Evolutionary conservation across 2,329 filamentous ascomycete species (phyloP), one percentile per base, ranked within the genome.

Genomic region (Phaeomoniella chlamydospora): DNA sequence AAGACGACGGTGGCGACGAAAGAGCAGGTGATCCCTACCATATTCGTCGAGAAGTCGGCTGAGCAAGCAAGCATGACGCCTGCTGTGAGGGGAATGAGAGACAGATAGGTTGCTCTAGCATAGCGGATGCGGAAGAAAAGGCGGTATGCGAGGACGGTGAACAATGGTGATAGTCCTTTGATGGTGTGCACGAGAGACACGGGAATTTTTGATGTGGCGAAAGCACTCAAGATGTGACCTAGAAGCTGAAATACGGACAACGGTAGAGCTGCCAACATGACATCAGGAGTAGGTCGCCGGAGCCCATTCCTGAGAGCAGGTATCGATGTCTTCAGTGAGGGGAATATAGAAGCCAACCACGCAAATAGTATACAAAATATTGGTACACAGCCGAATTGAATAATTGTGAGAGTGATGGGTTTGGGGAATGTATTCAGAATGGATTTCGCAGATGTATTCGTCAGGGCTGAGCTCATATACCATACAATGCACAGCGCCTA

Each of bases 101-200:
- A 93, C 35, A 87, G 61, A 55, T 94, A 98, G 2, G 88, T 96
- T 4, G 86, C 76, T 19, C 68, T 68, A 1, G 86, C 85, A 56
- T 98, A 96, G 45, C 74, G 77, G 41, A 96, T 92, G 48, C 85
- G 72, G 61, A 88, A 93, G 52, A 94, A 69, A 45, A 93, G 59
- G 37, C 90, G 78, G 55, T 98, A 98, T 36, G 90, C 90, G 37
- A 93, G 58, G 30, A 98, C 90, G 0, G 90, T 98, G 56, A 98
- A 92, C 5, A 98, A 67, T 3, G 90, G 90, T 2, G 88, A 96
- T 16, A 98, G 74, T 5, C 90, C 90, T 62, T 98, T 98, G 61
- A 98, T 96, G 1, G 90, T 98, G 59, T 98, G 90, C 3, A 98
- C 90, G 22, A 98, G 71, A 4, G 90, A 96, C 1, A 98, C 90